Percentiles rank a stretch among this genome's conserved stretches.
These are phyloP conservation scores for Tubosaeta brunneosetosa DNA, from an alignment of 768 basidiomycete species.

Conservation along the genomic window DNA sequence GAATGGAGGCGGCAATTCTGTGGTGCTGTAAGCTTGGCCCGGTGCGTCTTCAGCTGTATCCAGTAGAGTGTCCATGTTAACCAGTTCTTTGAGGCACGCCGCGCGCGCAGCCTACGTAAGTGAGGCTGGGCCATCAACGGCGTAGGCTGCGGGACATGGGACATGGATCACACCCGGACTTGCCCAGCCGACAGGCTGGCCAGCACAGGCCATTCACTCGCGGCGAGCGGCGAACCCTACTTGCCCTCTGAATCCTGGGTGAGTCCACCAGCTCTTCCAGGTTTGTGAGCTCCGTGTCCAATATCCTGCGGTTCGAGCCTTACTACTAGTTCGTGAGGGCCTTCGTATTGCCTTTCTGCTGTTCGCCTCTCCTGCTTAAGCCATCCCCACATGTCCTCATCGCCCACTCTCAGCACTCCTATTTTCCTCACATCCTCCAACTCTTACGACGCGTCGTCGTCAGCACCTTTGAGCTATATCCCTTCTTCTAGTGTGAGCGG, in stretches of 20 bases:
- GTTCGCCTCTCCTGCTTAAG: not conserved
- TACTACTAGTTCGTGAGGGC: not conserved
- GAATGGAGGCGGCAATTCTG: slow-evolving; percentile 22
- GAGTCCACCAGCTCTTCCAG: slow-evolving; percentile 1
- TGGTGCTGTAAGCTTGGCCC: not conserved
- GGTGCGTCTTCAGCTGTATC: not conserved
- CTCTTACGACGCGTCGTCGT: slow-evolving; percentile 9
- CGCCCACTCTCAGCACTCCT: slow-evolving; percentile 11
- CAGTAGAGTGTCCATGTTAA: not conserved
- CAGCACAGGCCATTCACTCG: slow-evolving; percentile 5
- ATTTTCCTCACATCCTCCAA: slow-evolving; percentile 4
- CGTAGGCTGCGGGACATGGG: slow-evolving; percentile 10
- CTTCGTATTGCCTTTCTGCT: slow-evolving; percentile 2
- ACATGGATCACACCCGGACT: not conserved
- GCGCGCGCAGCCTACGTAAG: not conserved
- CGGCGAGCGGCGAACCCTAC: not conserved
- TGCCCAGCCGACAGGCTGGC: slow-evolving; percentile 9
- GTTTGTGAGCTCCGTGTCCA: not conserved
- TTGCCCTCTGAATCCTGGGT: slow-evolving; percentile 12
- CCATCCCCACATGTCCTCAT: slow-evolving; percentile 20
- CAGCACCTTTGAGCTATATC: not conserved
- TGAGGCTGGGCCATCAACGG: slow-evolving; percentile 1
- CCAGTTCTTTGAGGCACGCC: not conserved
- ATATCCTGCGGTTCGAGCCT: not conserved
- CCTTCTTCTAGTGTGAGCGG: not conserved